phyloP scores from a whole-genome alignment of 2,329 filamentous ascomycete genomes.

The Fonsecaea erecta region DNA sequence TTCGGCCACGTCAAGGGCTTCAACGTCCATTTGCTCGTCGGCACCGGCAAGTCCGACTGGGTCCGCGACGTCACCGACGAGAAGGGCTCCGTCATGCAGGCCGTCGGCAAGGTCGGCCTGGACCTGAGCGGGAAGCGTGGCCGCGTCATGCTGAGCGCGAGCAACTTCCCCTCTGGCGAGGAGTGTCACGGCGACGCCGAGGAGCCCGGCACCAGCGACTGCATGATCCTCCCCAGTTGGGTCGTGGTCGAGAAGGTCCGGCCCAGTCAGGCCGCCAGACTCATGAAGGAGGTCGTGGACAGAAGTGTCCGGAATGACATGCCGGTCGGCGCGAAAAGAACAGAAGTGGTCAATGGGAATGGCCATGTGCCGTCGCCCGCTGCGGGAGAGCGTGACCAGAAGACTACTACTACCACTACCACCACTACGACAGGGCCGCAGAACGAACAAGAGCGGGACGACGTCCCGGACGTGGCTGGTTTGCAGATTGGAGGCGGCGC shows the following conservation, averaged over 20 bases:
- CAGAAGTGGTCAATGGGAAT: conserved; percentile 7
- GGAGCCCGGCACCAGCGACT: conserved; percentile 31
- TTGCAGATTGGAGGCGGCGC: conserved; percentile 21
- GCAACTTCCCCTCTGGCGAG: conserved; percentile 31
- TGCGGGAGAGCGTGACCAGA: background rate
- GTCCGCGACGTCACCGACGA: conserved; percentile 86
- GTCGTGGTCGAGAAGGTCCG: conserved; percentile 34
- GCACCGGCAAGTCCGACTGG: conserved; percentile 97
- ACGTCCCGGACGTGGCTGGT: conserved; percentile 14
- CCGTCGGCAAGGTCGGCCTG: conserved; percentile 59
- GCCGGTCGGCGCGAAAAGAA: conserved; percentile 7
- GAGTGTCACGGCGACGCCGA: conserved; percentile 22
- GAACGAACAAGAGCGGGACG: conserved; percentile 6
- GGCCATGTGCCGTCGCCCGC: background rate
- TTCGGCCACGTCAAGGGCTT: conserved; percentile 87
- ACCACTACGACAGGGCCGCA: background rate
- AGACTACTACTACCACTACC: too few relatives aligned
- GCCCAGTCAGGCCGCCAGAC: conserved; percentile 29
- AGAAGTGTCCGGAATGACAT: conserved; percentile 29
- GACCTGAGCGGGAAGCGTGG: conserved; percentile 29
- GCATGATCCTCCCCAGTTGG: conserved; percentile 36
- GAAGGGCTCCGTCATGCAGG: conserved; percentile 82
- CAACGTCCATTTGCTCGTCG: conserved; percentile 87
- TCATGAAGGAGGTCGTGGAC: conserved; percentile 34
- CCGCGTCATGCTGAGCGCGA: conserved; percentile 37